Evolutionary conservation across 108 stramenopile species (phyloP).

Genomic region (Nitzschia sp.): DNA sequence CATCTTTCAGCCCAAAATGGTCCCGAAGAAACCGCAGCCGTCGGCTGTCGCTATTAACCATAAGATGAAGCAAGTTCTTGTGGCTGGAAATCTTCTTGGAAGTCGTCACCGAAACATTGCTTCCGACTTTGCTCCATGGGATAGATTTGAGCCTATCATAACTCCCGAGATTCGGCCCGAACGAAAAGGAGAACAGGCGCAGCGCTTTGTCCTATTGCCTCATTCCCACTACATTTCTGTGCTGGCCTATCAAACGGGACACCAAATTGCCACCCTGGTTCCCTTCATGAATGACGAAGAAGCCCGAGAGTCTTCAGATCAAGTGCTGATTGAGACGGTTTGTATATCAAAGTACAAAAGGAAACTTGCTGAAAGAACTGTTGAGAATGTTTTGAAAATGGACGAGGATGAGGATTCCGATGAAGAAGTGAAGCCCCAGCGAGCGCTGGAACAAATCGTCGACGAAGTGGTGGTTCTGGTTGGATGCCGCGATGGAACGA

Average conservation of each 20-base stretch:
- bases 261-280: slow-evolving; percentile 33
- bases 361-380: slow-evolving; percentile 17
- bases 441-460: background rate
- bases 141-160: slow-evolving; percentile 41
- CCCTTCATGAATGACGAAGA: slow-evolving; percentile 7
- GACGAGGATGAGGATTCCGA: slow-evolving; percentile 16
- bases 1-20: too few species aligned
- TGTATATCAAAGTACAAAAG: slow-evolving; percentile 18
- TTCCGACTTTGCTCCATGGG: slow-evolving; percentile 16
- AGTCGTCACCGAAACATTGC: background rate
- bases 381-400: slow-evolving; percentile 29
- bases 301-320: background rate
- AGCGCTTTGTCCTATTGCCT: slow-evolving; percentile 52
- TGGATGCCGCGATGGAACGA: slow-evolving; percentile 46
- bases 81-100: slow-evolving; percentile 44
- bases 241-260: slow-evolving; percentile 44
- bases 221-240: slow-evolving; percentile 40
- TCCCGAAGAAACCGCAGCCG: too few species aligned
- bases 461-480: slow-evolving; percentile 37
- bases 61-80: slow-evolving; percentile 19
- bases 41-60: too few species aligned
- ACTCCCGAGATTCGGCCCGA: slow-evolving; percentile 23
- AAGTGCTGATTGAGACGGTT: slow-evolving; percentile 32
- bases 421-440: slow-evolving; percentile 21
- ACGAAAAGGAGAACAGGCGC: slow-evolving; percentile 11